Evolutionary conservation across 192 early-diverging fungal species (phyloP).

Genomic region (Umbelopsis sp.): DNA sequence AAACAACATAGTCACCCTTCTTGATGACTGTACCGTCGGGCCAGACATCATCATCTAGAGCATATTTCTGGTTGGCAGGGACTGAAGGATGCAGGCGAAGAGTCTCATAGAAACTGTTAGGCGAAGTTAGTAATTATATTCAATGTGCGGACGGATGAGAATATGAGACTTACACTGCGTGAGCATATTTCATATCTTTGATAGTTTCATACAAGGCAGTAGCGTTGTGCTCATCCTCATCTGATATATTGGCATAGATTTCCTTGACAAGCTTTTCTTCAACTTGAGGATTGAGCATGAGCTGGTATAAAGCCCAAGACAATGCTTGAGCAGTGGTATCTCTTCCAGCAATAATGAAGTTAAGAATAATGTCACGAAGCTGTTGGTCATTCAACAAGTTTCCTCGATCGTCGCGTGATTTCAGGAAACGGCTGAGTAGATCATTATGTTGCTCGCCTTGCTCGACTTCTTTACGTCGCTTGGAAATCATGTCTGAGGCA

Average conservation of each 20-base stretch:
- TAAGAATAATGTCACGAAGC: slow-evolving; percentile 37
- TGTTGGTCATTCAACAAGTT: slow-evolving; percentile 32
- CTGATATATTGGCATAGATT: slow-evolving; percentile 18
- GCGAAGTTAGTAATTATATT: not conserved
- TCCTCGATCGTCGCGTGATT: slow-evolving; percentile 26
- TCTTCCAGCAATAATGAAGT: slow-evolving; percentile 45
- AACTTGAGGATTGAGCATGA: slow-evolving; percentile 41
- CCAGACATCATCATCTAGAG: slow-evolving; percentile 51
- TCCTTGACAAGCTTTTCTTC: slow-evolving; percentile 48
- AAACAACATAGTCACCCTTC: slow-evolving; percentile 48
- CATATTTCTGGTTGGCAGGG: slow-evolving; percentile 51
- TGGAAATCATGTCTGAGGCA: slow-evolving; percentile 29
- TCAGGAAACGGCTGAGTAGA: slow-evolving; percentile 38
- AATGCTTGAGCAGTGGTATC: slow-evolving; percentile 55
- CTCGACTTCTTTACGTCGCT: slow-evolving; percentile 30
- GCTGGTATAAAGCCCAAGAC: slow-evolving; percentile 52
- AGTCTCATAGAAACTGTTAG: slow-evolving; percentile 33
- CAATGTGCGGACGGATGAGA: not conserved
- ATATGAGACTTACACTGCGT: slow-evolving; percentile 36
- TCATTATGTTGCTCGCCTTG: slow-evolving; percentile 26
- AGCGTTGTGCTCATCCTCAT: slow-evolving; percentile 20
- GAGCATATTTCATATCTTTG: slow-evolving; percentile 41
- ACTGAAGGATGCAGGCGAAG: slow-evolving; percentile 50
- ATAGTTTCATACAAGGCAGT: slow-evolving; percentile 32
- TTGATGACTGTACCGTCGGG: slow-evolving; percentile 53